A percentile compares a stretch with the other conserved stretches of the same genome.
phyloP scores from a whole-genome alignment of 177 flowering plant species.

The Vitis hybrid region DNA sequence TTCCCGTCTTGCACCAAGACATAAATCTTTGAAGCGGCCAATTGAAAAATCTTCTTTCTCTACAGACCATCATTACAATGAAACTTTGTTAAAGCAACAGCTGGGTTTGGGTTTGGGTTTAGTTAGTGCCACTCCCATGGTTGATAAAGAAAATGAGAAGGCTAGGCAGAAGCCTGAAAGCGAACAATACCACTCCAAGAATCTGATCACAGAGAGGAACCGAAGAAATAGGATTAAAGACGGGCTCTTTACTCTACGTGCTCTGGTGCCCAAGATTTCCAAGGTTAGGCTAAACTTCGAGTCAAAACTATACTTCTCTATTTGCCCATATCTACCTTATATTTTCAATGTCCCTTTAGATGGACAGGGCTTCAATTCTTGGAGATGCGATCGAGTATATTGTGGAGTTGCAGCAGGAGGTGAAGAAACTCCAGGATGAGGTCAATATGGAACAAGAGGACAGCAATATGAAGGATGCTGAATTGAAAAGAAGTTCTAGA shows the following conservation, averaged over 20 bases:
- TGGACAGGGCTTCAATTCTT: slow-evolving; percentile 54
- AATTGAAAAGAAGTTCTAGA: slow-evolving; percentile 1
- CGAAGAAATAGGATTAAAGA: slow-evolving; percentile 58
- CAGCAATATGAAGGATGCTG: slow-evolving; percentile 2
- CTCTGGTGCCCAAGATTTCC: slow-evolving; percentile 75
- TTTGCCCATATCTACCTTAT: not conserved
- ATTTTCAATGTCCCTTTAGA: slow-evolving; percentile 27
- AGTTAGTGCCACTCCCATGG: not conserved
- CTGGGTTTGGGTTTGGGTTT: not conserved
- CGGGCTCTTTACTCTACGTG: slow-evolving; percentile 47
- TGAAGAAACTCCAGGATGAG: slow-evolving; percentile 35
- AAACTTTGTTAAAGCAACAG: slow-evolving; percentile 2
- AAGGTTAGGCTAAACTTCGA: slow-evolving; percentile 38
- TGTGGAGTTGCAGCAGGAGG: slow-evolving; percentile 33
- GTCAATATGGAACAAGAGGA: slow-evolving; percentile 32
- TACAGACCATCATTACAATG: not conserved
- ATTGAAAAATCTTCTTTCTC: slow-evolving; percentile 2
- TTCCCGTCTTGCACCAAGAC: slow-evolving; percentile 10
- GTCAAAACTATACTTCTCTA: not conserved
- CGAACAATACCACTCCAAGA: slow-evolving; percentile 38
- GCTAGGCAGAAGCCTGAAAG: slow-evolving; percentile 12
- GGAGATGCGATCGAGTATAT: slow-evolving; percentile 58
- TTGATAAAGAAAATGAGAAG: slow-evolving; percentile 12
- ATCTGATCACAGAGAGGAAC: slow-evolving; percentile 60
- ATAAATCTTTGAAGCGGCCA: slow-evolving; percentile 9